A percentile compares a stretch with the other conserved stretches of the same genome.
phyloP scores from a whole-genome alignment of 225 moss, liverwort and hornwort genomes.

The Neckera pumila region DNA sequence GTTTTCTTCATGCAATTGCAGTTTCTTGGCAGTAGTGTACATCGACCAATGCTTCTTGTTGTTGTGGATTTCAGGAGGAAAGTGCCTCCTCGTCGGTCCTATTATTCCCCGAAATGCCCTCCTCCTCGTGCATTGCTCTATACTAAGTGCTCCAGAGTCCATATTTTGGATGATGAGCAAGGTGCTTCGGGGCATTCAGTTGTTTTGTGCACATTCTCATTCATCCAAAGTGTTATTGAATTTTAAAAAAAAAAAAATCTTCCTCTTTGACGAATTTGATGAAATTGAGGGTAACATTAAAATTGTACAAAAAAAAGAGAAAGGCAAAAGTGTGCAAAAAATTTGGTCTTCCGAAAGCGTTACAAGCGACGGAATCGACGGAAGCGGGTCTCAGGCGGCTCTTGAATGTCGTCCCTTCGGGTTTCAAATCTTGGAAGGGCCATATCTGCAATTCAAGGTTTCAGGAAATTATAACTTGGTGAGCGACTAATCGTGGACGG shows the following conservation, averaged over 20 bases:
- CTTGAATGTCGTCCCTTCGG: not conserved
- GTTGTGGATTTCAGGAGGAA: no score
- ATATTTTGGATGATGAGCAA: not conserved
- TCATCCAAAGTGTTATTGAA: not conserved
- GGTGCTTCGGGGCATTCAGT: rapidly evolving
- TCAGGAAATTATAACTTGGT: not conserved
- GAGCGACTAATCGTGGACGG: not conserved
- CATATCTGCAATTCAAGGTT: not conserved
- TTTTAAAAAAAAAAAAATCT: no score
- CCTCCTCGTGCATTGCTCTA: no score
- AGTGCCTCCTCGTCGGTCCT: no score
- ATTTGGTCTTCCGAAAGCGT: not conserved
- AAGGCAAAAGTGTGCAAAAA: not conserved
- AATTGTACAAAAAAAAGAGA: no score
- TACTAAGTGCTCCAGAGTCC: rapidly evolving
- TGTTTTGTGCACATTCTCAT: not conserved
- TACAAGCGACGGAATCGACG: no score
- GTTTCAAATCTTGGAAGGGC: not conserved
- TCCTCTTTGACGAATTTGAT: not conserved
- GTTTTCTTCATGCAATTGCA: no score
- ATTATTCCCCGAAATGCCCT: no score
- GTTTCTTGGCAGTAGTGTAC: no score
- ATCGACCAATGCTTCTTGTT: no score
- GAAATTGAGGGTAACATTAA: not conserved
- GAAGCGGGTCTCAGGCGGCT: not conserved